Conservation (phyloP, 2,329 filamentous ascomycete species). For the Tolypocladium pustulatum region DNA sequence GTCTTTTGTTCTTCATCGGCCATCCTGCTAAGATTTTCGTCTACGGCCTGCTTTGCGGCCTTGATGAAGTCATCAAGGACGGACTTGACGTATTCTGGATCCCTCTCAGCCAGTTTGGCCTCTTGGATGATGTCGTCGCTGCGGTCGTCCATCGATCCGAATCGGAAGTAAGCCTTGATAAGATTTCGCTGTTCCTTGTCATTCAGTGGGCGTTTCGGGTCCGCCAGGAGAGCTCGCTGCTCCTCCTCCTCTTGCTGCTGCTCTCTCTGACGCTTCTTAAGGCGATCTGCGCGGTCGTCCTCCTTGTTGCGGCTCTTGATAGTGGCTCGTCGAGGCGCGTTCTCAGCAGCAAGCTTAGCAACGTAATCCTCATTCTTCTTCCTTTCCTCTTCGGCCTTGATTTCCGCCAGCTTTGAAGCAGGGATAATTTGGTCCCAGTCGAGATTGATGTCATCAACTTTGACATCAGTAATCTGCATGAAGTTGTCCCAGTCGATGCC, state of each 20-base stretch:
- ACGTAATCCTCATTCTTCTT: slow-evolving; percentile 76
- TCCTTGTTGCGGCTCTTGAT: slow-evolving; percentile 47
- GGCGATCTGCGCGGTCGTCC: slow-evolving; percentile 52
- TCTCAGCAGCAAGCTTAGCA: slow-evolving; percentile 72
- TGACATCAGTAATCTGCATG: slow-evolving; percentile 95
- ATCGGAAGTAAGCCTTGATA: slow-evolving; percentile 82
- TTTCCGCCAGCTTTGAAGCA: slow-evolving; percentile 77
- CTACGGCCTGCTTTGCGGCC: slow-evolving; percentile 46
- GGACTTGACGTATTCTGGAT: slow-evolving; percentile 65
- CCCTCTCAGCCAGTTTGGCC: slow-evolving; percentile 72
- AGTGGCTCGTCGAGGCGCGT: slow-evolving; percentile 66
- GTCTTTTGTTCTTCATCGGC: slow-evolving; percentile 72
- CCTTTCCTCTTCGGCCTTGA: slow-evolving; percentile 82
- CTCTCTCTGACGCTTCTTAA: slow-evolving; percentile 58
- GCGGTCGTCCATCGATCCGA: slow-evolving; percentile 81
- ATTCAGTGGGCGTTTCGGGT: slow-evolving; percentile 80
- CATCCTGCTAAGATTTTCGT: slow-evolving; percentile 59
- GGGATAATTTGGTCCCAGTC: slow-evolving; percentile 99
- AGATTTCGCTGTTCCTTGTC: slow-evolving; percentile 92
- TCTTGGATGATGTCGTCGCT: slow-evolving; percentile 80
- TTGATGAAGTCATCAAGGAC: slow-evolving; percentile 66
- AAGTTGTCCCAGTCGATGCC: slow-evolving; percentile 83
- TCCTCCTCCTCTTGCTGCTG: slow-evolving; percentile 61
- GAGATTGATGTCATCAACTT: slow-evolving; percentile 68
- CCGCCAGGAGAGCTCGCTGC: slow-evolving; percentile 60